A percentile compares a stretch with the other conserved stretches of the same genome.
Evolutionary conservation across 139 green algal genomes (phyloP).

Genomic region (Spirogloea muscicola): DNA sequence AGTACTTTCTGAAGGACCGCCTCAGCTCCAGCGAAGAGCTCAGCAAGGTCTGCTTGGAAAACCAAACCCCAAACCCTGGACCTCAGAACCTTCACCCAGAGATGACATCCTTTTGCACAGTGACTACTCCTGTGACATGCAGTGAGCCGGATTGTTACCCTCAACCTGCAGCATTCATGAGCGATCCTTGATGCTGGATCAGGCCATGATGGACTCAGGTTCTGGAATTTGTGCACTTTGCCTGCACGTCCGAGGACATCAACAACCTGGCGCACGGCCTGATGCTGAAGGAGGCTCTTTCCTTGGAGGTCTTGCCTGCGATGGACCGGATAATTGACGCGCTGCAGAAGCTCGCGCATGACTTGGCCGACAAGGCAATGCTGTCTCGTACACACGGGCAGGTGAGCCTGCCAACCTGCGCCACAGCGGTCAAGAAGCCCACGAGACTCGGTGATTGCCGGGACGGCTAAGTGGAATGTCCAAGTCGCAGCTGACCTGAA

Average conservation of each 20-base stretch:
- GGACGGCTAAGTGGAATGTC: neutral
- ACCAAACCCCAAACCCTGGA: no score
- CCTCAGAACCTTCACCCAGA: no score
- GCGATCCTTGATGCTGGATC: no score
- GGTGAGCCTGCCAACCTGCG: slow-evolving; percentile 26
- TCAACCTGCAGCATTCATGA: no score
- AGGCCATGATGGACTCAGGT: no score
- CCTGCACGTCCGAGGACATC: slow-evolving; percentile 98
- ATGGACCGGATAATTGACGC: slow-evolving; percentile 73
- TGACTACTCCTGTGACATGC: no score
- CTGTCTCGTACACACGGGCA: slow-evolving; percentile 95
- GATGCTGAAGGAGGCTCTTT: slow-evolving; percentile 87
- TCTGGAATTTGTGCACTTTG: slow-evolving; percentile 98
- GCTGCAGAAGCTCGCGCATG: slow-evolving; percentile 64
- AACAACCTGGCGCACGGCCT: slow-evolving; percentile 98
- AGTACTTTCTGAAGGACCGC: slow-evolving; percentile 93
- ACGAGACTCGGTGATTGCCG: neutral
- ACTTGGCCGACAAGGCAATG: slow-evolving; percentile 88
- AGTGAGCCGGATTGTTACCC: no score
- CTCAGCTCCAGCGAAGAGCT: slow-evolving; percentile 63
- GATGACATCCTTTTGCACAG: no score
- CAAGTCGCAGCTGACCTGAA: neutral
- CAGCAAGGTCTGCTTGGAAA: no score
- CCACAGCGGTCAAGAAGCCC: no score
- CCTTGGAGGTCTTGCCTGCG: slow-evolving; percentile 53